Conservation (phyloP, 441 rosid genomes). For the Bruguiera hainesii region DNA sequence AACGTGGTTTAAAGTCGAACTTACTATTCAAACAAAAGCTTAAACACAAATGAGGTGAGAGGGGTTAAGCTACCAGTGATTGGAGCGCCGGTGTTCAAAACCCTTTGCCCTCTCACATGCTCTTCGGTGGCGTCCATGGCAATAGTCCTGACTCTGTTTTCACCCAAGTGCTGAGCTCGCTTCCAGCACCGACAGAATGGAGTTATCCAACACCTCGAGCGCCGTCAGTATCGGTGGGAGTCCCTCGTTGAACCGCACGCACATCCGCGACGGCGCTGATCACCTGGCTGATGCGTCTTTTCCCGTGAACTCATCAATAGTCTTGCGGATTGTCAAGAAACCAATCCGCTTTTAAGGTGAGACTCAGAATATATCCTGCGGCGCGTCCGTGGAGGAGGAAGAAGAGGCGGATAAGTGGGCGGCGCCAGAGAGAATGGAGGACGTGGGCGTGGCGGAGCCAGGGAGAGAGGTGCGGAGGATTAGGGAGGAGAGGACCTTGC, state of each 20-base stretch:
- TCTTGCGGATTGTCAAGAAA: constrained; percentile 25
- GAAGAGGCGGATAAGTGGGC: constrained; percentile 56
- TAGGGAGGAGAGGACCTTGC: constrained; percentile 61
- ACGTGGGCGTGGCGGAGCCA: constrained; percentile 27
- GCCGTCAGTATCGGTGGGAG: constrained; percentile 81
- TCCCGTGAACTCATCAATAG: constrained; percentile 66
- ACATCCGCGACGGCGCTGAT: constrained; percentile 83
- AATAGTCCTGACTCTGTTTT: constrained; percentile 59
- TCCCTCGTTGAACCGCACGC: constrained; percentile 63
- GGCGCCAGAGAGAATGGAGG: constrained; percentile 40
- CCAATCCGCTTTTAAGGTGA: too few species aligned
- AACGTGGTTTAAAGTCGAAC: too few species aligned
- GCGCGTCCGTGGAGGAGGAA: constrained; percentile 22
- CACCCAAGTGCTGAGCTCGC: constrained; percentile 77
- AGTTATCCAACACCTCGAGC: constrained; percentile 58
- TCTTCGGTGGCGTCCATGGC: constrained; percentile 87
- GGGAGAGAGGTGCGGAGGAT: constrained; percentile 56
- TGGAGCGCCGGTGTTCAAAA: constrained; percentile 79
- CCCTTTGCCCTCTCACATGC: constrained; percentile 62
- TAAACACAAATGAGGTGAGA: too few species aligned
- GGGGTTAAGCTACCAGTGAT: constrained; percentile 46
- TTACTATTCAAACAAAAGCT: too few species aligned
- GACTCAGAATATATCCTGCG: too few species aligned
- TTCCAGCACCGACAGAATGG: constrained; percentile 62
- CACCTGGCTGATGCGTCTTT: constrained; percentile 66